phyloP scores from a whole-genome alignment of 2,329 filamentous ascomycete genomes.

The Septoria linicola region DNA sequence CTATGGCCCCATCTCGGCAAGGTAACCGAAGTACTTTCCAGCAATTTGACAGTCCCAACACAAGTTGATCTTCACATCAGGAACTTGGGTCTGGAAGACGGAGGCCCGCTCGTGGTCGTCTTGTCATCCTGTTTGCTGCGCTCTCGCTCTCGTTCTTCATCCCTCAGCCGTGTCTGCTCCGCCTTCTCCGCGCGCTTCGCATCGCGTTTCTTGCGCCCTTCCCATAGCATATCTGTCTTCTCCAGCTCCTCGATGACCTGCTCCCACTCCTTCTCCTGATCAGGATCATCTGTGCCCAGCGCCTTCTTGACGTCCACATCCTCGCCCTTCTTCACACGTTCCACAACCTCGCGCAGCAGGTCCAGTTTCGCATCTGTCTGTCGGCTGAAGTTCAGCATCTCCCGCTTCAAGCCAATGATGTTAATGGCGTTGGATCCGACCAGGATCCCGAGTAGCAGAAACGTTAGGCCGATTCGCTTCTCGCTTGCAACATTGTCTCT shows the following conservation, averaged over 20 bases:
- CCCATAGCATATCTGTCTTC: constrained; percentile 35
- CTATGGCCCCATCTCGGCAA: too few species aligned
- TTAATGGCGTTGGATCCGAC: constrained; percentile 97
- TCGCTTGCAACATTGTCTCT: constrained; percentile 33
- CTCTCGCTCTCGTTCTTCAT: constrained; percentile 20
- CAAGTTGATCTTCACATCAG: constrained; percentile 29
- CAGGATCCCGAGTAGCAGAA: constrained; percentile 67
- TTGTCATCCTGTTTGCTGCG: constrained; percentile 2
- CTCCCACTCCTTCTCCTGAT: constrained; percentile 82
- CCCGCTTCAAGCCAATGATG: constrained; percentile 76
- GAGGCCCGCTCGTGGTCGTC: neutral
- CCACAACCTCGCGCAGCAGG: constrained; percentile 71
- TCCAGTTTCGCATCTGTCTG: constrained; percentile 77
- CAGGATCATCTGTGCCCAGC: constrained; percentile 73
- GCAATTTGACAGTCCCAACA: too few species aligned
- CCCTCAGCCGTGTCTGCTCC: constrained; percentile 24
- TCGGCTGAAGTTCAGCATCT: constrained; percentile 69
- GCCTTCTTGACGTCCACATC: constrained; percentile 80
- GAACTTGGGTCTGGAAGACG: constrained; percentile 31
- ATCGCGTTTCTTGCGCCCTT: constrained; percentile 33
- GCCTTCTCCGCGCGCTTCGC: constrained; percentile 29
- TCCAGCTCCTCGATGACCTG: constrained; percentile 60
- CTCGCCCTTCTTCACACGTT: constrained; percentile 68
- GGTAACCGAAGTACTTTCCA: too few species aligned
- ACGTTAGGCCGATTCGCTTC: constrained; percentile 62